phyloP scores from a whole-genome alignment of 345 rosid genomes.

The Sonneratia alba region DNA sequence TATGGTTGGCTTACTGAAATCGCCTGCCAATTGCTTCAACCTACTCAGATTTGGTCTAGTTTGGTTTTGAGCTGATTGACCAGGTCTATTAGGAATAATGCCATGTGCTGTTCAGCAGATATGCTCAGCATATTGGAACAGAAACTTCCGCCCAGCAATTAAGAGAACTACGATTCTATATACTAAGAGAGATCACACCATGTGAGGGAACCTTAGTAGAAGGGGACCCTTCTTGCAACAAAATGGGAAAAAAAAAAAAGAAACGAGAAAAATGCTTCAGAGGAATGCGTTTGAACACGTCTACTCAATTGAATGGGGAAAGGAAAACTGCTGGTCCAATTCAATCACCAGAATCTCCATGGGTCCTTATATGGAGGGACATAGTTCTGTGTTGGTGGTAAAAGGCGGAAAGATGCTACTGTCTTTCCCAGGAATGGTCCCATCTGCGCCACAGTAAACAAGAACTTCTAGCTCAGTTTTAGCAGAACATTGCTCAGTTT shows the following conservation, averaged over 20 bases:
- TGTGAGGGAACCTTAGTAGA: too few species aligned
- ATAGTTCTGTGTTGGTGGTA: conserved; percentile 62
- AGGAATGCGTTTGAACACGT: background rate
- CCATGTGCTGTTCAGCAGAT: too few species aligned
- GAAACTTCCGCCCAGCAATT: too few species aligned
- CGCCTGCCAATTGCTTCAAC: too few species aligned
- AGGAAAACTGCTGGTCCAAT: background rate
- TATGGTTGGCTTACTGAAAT: too few species aligned
- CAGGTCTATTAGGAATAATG: too few species aligned
- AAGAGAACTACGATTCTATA: too few species aligned
- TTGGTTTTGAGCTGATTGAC: too few species aligned
- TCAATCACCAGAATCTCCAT: conserved; percentile 88
- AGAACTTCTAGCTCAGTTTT: conserved; percentile 7
- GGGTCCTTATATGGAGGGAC: conserved; percentile 97
- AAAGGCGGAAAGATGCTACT: conserved; percentile 69
- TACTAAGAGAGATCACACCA: too few species aligned
- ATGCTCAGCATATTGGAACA: too few species aligned
- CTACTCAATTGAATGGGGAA: background rate
- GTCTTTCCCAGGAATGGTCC: conserved; percentile 62
- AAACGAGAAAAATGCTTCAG: background rate
- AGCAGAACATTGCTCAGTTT: background rate
- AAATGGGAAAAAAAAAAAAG: background rate
- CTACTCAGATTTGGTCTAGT: too few species aligned
- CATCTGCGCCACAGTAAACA: conserved; percentile 45
- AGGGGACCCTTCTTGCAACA: too few species aligned